Base-by-base conservation (phyloP, 257 asterid genomes). In the Verbascum thapsus region DNA sequence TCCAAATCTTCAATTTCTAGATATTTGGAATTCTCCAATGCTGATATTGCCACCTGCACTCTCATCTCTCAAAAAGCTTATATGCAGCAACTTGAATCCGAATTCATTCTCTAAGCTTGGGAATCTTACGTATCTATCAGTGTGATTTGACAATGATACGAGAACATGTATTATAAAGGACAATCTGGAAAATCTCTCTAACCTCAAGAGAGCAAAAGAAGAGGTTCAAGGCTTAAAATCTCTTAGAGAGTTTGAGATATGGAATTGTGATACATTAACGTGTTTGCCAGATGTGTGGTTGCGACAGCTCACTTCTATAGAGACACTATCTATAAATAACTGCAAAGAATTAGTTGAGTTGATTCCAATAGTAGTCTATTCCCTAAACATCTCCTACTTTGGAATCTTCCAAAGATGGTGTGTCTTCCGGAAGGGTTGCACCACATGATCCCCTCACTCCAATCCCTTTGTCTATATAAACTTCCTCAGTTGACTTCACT, bases 141-240 rank as follows among this genome's bases (percentile, higher is more conserved):
- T 67, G 61, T 1, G 1, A 7, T n/a, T 53, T 44, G 62, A 37
- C 13, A 5, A 73, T 17, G 53, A 52, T 26, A 17, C 43, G 42
- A 53, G n/a, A 15, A 53, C 18, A 15, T 38, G 40, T 55, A 38
- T 66, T 17, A 69, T 66, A 0, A 26, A 38, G 26, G 45, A 69
- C 38, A 3, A 7, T 18, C 20, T 60, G 23, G 57, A 48, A 0
- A 53, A 47, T 9, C 60, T 67, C 44, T 53, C 47, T n/a, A 19
- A 61, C 20, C 68, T 66, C 30, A 11, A 59, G 38, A 9, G 15
- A 8, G 18, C 68, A 10, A 58, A 10, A 18, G 49, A 63, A 39
- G 22, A 58, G 56, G 30, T 51, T n/a, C 66, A 9, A 41, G 49
- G 56, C 37, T 42, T 66, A 39, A 66, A 66, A 40, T 55, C 53